Base-by-base conservation (phyloP, 129 eudicot species). In the Calendula officinalis region DNA sequence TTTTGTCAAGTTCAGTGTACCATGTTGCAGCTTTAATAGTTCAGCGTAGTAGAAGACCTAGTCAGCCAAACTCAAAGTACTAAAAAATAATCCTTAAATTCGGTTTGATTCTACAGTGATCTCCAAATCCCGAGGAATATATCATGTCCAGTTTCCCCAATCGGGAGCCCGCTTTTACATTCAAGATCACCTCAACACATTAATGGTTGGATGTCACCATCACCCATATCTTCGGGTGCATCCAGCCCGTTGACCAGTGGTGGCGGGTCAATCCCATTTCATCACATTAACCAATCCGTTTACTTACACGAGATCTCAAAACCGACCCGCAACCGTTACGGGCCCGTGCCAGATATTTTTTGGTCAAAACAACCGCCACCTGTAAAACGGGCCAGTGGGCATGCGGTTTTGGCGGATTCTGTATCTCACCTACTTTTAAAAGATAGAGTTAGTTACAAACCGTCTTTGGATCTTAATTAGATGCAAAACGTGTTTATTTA, bases 61-160 rank as follows among this genome's bases (percentile, higher is more conserved):
- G 1, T 22, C 30, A 22, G 30, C 30, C 30, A 22, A 22, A 2
- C 2, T 22, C 30, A 22, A 2, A 2, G 2, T 2, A 22, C 30
- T 22, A 22, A 22, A 22, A 27, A 38, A 14, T 13, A 38, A 48
- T 32, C 6, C 8, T 11, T n/a, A 36, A 36, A 47, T 68, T 7
- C 27, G 7, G 15, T 37, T 57, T 75, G 71, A 42, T 62, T 64
- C 64, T 79, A 61, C 90, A 92, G 99, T 68, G 96, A 85, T 64
- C 72, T 88, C 33, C 87, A 83, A 55, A 82, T 79, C 60, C 81
- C 91, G 12, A 78, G 96, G 67, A 85, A 91, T 69, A 77, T 91
- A 64, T 91, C 99, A 0, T 88, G 96, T 57, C 99, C 99, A 0
- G 99, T 92, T 62, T 92, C 99, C 68, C 99, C 96, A 64, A 88